These are phyloP conservation scores for Solanum pimpinellifolium DNA, from an alignment of 257 asterid genomes.

Conservation along the genomic window DNA sequence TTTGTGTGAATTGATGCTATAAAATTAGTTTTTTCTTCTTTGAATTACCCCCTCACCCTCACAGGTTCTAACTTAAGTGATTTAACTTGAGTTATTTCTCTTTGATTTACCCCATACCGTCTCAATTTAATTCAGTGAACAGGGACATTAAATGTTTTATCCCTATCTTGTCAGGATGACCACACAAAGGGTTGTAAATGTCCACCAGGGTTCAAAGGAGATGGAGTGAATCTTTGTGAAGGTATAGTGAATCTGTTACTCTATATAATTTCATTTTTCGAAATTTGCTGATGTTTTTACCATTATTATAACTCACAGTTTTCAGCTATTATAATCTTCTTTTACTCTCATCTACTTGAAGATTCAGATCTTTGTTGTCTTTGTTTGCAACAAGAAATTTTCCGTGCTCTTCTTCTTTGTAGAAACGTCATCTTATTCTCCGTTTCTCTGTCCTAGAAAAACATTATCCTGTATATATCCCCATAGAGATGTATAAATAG, in stretches of 20 bases:
- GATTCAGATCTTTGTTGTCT: background rate
- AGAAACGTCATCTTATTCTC: background rate
- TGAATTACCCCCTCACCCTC: background rate
- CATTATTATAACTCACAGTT: background rate
- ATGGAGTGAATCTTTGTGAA: conserved; percentile 73
- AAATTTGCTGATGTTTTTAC: background rate
- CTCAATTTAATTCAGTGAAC: background rate
- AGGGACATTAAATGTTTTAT: background rate
- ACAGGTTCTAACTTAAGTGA: background rate
- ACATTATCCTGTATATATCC: background rate
- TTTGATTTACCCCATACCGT: background rate
- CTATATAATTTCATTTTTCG: background rate
- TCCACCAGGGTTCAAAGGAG: conserved; percentile 92
- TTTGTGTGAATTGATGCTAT: background rate
- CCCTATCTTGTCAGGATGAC: conserved; percentile 41
- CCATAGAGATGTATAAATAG: background rate
- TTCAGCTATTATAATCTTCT: background rate
- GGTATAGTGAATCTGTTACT: conserved; percentile 29
- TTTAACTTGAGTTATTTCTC: background rate
- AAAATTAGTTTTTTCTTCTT: background rate
- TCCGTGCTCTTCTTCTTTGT: background rate
- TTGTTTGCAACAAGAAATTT: background rate
- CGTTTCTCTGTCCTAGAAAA: background rate
- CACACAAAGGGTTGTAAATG: conserved; percentile 78
- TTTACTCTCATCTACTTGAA: background rate